Base-by-base conservation (phyloP, 495 filamentous ascomycete genomes). In the Glonium stellatum region DNA sequence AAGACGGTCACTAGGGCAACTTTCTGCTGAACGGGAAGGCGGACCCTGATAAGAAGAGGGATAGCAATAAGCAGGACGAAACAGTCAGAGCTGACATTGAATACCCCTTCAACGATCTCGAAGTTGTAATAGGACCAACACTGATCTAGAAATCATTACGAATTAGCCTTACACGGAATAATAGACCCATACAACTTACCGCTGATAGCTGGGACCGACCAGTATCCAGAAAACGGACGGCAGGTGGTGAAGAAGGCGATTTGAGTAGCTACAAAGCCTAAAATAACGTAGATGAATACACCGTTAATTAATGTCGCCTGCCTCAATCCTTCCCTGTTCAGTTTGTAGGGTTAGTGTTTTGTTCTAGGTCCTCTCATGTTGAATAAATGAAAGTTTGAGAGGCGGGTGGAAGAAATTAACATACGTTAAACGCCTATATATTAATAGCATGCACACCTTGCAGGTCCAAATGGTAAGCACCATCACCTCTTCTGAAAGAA, bases 51-150 rank as follows among this genome's bases (percentile, higher is more conserved):
- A 25, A 81, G 54, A 0, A 80, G 61, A 0, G 77, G 77, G 9
- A 80, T 53, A 2, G 76, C 72, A 47, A 81, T 74, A 35, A 63
- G 48, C 22, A 82, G 70, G 63, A 81, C 77, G 61, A 76, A 65
- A 0, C 78, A 1, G 60, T 80, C 79, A 10, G 77, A 78, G 54
- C 68, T 69, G 55, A 82, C 77, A 61, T 82, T 82, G 70, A 80
- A 80, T 51, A 64, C 63, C 4, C 68, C 75, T 63, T 81, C 73
- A 8, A 79, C 66, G 62, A 82, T 79, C 59, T 76, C 74, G 65
- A 81, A 81, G 64, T 79, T 70, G 44, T 79, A 74, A 54, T 77
- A 81, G 10, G 75, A 73, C 9, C 73, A 75, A 59, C 80, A 82
- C 73, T 82, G 79, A 31, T 31, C 27, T 31, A n/a, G n/a, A n/a